Evolutionary conservation across 768 basidiomycete species (phyloP).

Genomic region (Daedaleopsis nitida): DNA sequence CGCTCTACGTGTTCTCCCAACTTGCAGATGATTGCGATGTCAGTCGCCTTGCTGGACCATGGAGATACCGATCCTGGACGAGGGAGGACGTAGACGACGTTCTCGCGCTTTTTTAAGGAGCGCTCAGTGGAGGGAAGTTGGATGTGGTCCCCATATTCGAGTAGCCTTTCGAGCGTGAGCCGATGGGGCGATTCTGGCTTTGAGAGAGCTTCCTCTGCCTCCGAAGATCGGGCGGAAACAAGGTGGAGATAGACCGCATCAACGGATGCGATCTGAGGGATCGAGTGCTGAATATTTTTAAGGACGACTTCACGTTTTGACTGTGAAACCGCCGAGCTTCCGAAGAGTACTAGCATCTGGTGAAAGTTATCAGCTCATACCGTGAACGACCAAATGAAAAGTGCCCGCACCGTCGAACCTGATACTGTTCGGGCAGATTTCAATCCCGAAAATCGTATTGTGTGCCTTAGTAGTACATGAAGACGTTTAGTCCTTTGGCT

Average conservation of each 20-base stretch:
- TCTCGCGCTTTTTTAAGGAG: slow-evolving; percentile 35
- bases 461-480: too few relatives aligned
- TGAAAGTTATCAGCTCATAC: too few relatives aligned
- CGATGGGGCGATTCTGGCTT: slow-evolving; percentile 46
- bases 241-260: slow-evolving; percentile 90
- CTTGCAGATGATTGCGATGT: slow-evolving; percentile 88
- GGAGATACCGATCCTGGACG: slow-evolving; percentile 92
- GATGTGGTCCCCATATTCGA: slow-evolving; percentile 84
- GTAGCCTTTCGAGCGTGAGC: slow-evolving; percentile 63
- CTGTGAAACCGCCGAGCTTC: slow-evolving; percentile 73
- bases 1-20: slow-evolving; percentile 73
- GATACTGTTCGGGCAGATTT: too few relatives aligned
- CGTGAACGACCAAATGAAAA: too few relatives aligned
- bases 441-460: too few relatives aligned
- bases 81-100: slow-evolving; percentile 75
- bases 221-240: slow-evolving; percentile 58
- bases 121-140: slow-evolving; percentile 46
- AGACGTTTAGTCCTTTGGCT: too few relatives aligned
- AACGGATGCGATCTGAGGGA: slow-evolving; percentile 60
- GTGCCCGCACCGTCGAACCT: too few relatives aligned
- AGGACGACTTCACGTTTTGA: slow-evolving; percentile 73
- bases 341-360: slow-evolving; percentile 75
- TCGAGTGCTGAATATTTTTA: slow-evolving; percentile 51
- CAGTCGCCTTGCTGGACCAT: slow-evolving; percentile 99
- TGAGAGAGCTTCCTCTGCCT: slow-evolving; percentile 49